Conservation (phyloP, 2,329 filamentous ascomycete genomes). For the Bipolaris gigantea region DNA sequence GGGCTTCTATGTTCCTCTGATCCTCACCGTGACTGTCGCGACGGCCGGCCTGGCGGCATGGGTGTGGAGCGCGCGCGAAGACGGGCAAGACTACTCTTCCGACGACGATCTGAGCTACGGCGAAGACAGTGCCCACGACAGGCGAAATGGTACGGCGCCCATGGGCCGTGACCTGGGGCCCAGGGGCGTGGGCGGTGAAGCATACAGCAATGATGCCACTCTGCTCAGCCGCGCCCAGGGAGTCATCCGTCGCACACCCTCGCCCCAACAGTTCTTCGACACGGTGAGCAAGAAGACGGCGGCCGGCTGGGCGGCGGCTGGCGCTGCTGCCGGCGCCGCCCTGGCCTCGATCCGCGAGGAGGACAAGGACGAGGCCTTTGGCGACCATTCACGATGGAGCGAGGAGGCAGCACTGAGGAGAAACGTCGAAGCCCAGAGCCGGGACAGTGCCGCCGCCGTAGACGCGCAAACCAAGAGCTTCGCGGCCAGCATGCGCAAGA, state of each 20-base stretch:
- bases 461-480: constrained; percentile 39
- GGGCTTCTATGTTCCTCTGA: constrained; percentile 87
- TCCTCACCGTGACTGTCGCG: constrained; percentile 82
- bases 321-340: constrained; percentile 79
- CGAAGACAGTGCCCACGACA: constrained; percentile 38
- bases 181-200: constrained; percentile 29
- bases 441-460: constrained; percentile 39
- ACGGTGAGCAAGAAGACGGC: constrained; percentile 78
- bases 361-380: constrained; percentile 70
- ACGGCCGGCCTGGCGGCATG: constrained; percentile 85
- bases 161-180: constrained; percentile 23
- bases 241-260: constrained; percentile 78
- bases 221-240: constrained; percentile 79
- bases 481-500: constrained; percentile 33
- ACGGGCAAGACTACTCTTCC: constrained; percentile 69
- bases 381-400: constrained; percentile 88
- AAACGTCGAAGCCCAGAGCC: constrained; percentile 43
- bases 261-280: constrained; percentile 86
- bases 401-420: constrained; percentile 78
- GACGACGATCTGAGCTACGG: constrained; percentile 50
- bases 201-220: constrained; percentile 51
- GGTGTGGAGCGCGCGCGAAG: constrained; percentile 87
- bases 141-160: constrained; percentile 26
- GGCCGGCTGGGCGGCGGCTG: constrained; percentile 79
- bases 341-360: constrained; percentile 83